Conservation (phyloP, 106 monocot species). For the Dendrobium officinale region DNA sequence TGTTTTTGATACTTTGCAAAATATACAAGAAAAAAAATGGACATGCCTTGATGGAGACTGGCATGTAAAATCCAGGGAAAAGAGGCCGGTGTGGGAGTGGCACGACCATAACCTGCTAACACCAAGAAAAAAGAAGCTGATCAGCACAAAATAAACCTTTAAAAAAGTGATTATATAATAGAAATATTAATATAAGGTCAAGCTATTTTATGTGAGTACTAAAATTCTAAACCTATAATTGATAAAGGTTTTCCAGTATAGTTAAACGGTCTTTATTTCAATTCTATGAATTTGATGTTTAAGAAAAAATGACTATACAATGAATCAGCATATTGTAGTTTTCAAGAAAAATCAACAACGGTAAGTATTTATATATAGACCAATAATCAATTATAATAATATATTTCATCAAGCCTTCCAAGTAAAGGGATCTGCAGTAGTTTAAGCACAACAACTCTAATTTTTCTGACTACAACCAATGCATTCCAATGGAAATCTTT, state of each 20-base stretch:
- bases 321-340: neutral
- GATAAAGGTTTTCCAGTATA: neutral
- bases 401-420: neutral
- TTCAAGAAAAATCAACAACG: neutral
- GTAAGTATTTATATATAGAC: neutral
- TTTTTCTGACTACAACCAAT: neutral
- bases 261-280: neutral
- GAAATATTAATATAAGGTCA: neutral
- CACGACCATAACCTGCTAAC: constrained; percentile 72
- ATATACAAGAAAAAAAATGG: too few relatives aligned
- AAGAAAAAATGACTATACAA: neutral
- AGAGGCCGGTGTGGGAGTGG: constrained; percentile 79
- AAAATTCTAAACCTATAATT: neutral
- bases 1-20: too few relatives aligned
- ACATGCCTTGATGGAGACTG: too few relatives aligned
- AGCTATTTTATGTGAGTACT: neutral
- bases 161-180: neutral
- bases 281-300: neutral
- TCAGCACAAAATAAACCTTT: neutral
- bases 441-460: neutral
- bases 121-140: neutral
- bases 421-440: neutral
- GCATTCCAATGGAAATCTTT: neutral
- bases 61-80: constrained; percentile 92
- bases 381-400: neutral